Base-by-base conservation (phyloP, 208 protist genomes). In the Crithidia bombi region DNA sequence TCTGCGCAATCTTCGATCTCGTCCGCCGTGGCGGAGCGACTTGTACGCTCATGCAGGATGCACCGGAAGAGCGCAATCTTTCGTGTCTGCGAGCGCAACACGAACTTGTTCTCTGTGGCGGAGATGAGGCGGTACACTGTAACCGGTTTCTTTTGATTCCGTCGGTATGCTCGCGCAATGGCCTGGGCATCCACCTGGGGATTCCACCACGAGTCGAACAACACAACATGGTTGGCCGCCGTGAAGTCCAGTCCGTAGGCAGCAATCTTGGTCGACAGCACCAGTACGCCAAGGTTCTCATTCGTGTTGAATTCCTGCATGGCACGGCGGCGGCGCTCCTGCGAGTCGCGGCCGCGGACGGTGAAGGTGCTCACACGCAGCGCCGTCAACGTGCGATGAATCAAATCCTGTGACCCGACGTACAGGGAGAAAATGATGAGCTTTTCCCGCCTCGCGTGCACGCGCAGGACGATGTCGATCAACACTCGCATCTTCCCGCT, bases 201-300 rank as follows among this genome's bases (percentile, higher is more conserved):
- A 72, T 99, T 99, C 97, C 97, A 99, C 90, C 98, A 98, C n/a
- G 84, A 93, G 70, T 99, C 99, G 78, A 98, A 99, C 30, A 99
- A 91, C 33, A 99, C 89, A 7, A 99, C 98, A 21, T 98, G 99
- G 75, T 99, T 98, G 15, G 98, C 99, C 2, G 93, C 97, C 1
- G 94, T 97, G 35, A 99, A 92, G 74, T 99, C 99, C 46, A 99
- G 97, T 26, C 99, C 99, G 17, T 99, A 91, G 9, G 98, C 98
- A 21, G 97, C 98, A 39, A 99, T 97, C 50, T 96, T 94, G 5
- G 98, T 99, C 0, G 97, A 99, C 4, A 99, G 73, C 41, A 99
- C 83, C 58, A 99, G 75, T 25, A 75, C 83, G 10, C 58, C 68
- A 46, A 93, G 46, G 17, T 78, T 71, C 4, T 78, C 57, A 54